Evolutionary conservation across 345 rosid species (phyloP), one percentile per base, ranked within the genome.

Genomic region (Pistacia vera): DNA sequence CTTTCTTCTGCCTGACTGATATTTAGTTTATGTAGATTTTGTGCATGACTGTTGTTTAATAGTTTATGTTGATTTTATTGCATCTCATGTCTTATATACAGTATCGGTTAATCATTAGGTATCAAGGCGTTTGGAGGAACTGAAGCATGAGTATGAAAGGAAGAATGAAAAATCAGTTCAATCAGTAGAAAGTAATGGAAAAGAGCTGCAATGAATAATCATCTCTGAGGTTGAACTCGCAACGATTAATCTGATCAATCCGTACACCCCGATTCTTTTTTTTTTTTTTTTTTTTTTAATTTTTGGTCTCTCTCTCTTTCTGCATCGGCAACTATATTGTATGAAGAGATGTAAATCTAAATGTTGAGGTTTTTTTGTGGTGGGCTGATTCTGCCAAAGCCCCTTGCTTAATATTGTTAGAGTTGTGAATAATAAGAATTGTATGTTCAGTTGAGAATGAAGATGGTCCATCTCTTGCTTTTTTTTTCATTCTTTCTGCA

Each of bases 91-190:
- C 75, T 38, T 22, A 1, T 54, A 30, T 4, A 3, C 18, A 46
- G 14, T 46, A 54, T 14, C 18, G 63, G 13, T 73, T 58, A 28
- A 67, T 57, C 63, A 30, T 48, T 75, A 95, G 99, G 97, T 96
- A 36, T 79, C 93, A 13, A 89, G 84, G 86, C 91, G 84, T 58
- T 83, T 93, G 85, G 93, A 85, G 74, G 95, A 89, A 59, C 80
- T 93, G 75, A 92, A 85, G 77, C 85, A 75, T 3, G 90, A 88
- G 74, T 78, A 88, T 75, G 89, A 89, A 68, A 90, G 78, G 86
- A 71, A 75, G 62, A 76, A 80, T 20, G 90, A 81, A 57, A 90
- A 88, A 75, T 72, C 36, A 30, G 68, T 80, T 73, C 76, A 81
- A 80, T 70, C 86, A 46, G 9, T 68, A 66, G 85, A 81, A 72